A percentile compares a stretch with the other conserved stretches of the same genome.
These are phyloP conservation scores for Shiraia bambusicola DNA, from an alignment of 2,329 filamentous ascomycete species.

Conservation along the genomic window DNA sequence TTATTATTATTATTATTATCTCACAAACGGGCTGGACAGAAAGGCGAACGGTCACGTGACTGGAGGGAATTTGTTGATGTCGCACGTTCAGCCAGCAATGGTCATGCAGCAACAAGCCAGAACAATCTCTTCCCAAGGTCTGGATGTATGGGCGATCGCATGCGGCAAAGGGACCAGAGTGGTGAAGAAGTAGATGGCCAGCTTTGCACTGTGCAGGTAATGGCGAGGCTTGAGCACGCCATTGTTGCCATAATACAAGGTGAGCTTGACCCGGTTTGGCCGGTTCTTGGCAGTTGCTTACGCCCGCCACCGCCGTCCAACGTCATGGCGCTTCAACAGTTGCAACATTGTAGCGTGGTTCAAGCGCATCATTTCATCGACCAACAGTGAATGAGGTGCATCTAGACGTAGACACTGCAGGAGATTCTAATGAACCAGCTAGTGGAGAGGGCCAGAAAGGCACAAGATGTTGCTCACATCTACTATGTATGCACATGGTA, in stretches of 20 bases:
- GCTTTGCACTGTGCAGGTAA: constrained; percentile 6
- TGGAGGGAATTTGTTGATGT: too few species aligned
- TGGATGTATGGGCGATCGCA: not conserved
- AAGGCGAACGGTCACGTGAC: too few species aligned
- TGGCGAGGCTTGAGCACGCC: constrained; percentile 23
- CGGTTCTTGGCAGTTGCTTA: constrained; percentile 12
- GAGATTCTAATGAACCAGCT: too few species aligned
- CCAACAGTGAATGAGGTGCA: not conserved
- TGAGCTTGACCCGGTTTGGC: constrained; percentile 3
- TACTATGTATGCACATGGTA: too few species aligned
- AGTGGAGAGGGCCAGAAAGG: too few species aligned
- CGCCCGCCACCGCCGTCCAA: constrained; percentile 2
- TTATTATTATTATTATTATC: too few species aligned
- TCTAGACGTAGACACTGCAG: too few species aligned
- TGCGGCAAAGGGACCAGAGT: not conserved
- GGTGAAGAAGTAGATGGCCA: constrained; percentile 4
- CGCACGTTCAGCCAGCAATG: too few species aligned
- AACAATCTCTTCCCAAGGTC: not conserved
- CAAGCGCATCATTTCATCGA: not conserved
- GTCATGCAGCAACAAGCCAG: not conserved
- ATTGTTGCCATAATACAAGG: not conserved
- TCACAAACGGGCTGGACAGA: too few species aligned
- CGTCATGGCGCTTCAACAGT: constrained; percentile 8
- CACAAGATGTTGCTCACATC: too few species aligned
- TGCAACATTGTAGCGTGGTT: not conserved